Conservation (phyloP, 1,284 basidiomycete species). For the Porogramme epimiltina region DNA sequence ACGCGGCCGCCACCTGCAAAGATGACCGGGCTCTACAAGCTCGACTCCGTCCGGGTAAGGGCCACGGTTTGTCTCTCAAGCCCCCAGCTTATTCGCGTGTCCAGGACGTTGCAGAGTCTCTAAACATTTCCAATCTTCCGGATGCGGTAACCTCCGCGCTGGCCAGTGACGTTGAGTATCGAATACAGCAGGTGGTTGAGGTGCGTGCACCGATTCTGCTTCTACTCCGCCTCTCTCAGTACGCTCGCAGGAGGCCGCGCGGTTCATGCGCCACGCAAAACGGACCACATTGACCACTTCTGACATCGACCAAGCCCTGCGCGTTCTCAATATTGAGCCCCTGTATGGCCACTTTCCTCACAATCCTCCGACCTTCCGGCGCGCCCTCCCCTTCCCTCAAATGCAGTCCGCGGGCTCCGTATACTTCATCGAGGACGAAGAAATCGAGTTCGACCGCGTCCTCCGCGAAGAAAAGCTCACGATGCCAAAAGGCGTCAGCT, state of each 20-base stretch:
- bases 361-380: slow-evolving; percentile 74
- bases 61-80: not conserved
- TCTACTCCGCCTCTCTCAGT: not conserved
- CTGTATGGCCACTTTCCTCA: slow-evolving; percentile 79
- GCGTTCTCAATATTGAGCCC: slow-evolving; percentile 93
- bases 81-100: not conserved
- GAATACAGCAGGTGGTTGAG: slow-evolving; percentile 92
- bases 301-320: slow-evolving; percentile 93
- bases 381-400: slow-evolving; percentile 69
- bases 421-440: slow-evolving; percentile 95
- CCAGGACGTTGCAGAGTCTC: slow-evolving; percentile 90
- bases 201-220: slow-evolving; percentile 40
- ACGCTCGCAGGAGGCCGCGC: slow-evolving; percentile 81
- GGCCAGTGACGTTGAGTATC: slow-evolving; percentile 96
- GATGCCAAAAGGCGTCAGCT: slow-evolving; percentile 75
- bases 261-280: slow-evolving; percentile 95
- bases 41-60: slow-evolving; percentile 19
- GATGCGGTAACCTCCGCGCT: slow-evolving; percentile 84
- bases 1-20: slow-evolving; percentile 14
- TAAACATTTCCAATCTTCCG: slow-evolving; percentile 80
- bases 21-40: slow-evolving; percentile 19
- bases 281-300: slow-evolving; percentile 85
- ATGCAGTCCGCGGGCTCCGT: slow-evolving; percentile 64
- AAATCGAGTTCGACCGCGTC: slow-evolving; percentile 94
- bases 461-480: slow-evolving; percentile 82